Percentiles rank a stretch among this genome's conserved stretches.
Evolutionary conservation across 495 filamentous ascomycete species (phyloP).

Genomic region (Penicillium egyptiacum): DNA sequence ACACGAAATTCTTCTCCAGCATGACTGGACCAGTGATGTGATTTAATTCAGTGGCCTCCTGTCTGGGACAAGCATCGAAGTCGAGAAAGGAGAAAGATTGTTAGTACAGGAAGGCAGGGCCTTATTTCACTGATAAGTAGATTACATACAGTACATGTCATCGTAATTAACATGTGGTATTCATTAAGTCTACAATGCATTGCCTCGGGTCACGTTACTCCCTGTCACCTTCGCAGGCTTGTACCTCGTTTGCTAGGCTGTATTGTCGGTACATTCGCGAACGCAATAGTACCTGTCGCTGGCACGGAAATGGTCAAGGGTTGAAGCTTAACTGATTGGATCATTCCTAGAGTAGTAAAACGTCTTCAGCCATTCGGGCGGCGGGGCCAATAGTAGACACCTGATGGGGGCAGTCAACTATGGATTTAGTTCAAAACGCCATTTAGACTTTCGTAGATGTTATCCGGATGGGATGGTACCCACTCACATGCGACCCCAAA

Average conservation of each 20-base stretch:
- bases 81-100: constrained; percentile 1
- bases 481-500: neutral
- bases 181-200: neutral
- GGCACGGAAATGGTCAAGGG: neutral
- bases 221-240: too few species aligned
- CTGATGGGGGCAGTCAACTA: neutral
- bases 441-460: neutral
- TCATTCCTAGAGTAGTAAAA: constrained; percentile 1
- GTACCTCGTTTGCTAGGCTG: too few species aligned
- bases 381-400: constrained; percentile 1
- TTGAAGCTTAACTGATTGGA: constrained; percentile 2
- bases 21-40: constrained; percentile 2
- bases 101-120: neutral
- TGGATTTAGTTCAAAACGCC: constrained; percentile 3
- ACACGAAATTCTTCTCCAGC: constrained; percentile 3
- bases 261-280: neutral
- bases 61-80: constrained; percentile 3
- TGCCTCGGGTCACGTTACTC: too few species aligned
- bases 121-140: neutral
- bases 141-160: neutral
- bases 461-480: constrained; percentile 1
- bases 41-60: constrained; percentile 1
- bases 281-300: too few species aligned
- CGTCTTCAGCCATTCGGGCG: neutral
- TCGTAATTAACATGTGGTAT: constrained; percentile 5